Evolutionary conservation across 78 protist genomes (phyloP), one percentile per base, ranked within the genome.

Genomic region (Tieghemostelium lacteum): DNA sequence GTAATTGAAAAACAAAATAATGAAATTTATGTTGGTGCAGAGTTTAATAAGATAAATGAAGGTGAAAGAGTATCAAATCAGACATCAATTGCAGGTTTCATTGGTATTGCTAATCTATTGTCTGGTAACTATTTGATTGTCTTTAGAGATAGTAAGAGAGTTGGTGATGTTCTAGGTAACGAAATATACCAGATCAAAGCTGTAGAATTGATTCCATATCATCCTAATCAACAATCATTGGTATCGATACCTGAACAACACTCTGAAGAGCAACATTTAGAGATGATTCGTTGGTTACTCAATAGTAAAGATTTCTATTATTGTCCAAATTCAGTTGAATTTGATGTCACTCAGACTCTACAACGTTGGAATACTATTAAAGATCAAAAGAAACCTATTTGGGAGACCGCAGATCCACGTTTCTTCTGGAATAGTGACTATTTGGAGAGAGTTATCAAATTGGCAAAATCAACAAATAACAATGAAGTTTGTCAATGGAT

Each of bases 271-370:
- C 20, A 40, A 17, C 85, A 93, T 36, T n/a, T 66, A 12, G 60
- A 62, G 10, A 87, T 77, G 92, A 78, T 87, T 28, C 22, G 58
- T 17, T 63, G 80, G 73, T 22, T 78, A 17, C 26, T 80, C 14
- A 45, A 33, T n/a, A n/a, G 69, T 12, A 61, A 52, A 24, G 10
- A 58, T 50, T 87, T 87, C 50, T 75, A 93, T 78, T 93, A 72
- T 73, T n/a, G n/a, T n/a, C n/a, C n/a, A n/a, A n/a, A n/a, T n/a
- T 86, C 93, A 2, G 71, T 71, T 42, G 65, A 80, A 22, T 86
- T 52, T 57, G 96, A 93, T 65, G 29, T 93, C 8, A 86, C 96
- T 29, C 85, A 70, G 54, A 34, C 89, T 14, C 72, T 36, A 34
- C 96, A 93, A 76, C 92, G 96, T 69, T 5, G 31, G 24, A 20